Conservation (phyloP, 2,329 filamentous ascomycete species). For the Aspergillus bombycis region DNA sequence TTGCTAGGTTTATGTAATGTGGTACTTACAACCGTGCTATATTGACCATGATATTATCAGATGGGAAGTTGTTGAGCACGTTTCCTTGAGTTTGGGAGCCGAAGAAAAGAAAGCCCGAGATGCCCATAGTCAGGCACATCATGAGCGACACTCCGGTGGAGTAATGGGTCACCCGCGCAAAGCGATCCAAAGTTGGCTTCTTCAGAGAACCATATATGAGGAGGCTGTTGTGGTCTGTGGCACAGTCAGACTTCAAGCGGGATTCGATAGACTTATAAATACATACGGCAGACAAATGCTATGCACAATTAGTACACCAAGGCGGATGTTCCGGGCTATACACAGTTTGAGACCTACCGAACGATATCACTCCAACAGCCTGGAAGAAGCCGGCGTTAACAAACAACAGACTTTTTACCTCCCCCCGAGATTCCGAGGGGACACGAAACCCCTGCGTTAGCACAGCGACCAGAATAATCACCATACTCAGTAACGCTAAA, state of each 20-base stretch:
- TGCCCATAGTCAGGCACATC: slow-evolving; percentile 86
- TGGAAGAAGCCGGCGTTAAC: slow-evolving; percentile 90
- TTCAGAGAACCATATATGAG: slow-evolving; percentile 95
- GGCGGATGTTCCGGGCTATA: background rate
- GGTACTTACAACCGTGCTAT: slow-evolving; percentile 72
- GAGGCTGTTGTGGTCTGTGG: slow-evolving; percentile 84
- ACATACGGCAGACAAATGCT: slow-evolving; percentile 69
- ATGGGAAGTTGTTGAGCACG: slow-evolving; percentile 95
- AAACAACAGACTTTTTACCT: slow-evolving; percentile 70
- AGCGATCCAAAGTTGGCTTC: slow-evolving; percentile 94
- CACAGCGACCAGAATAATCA: slow-evolving; percentile 84
- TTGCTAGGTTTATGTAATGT: background rate
- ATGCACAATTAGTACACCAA: slow-evolving; percentile 35
- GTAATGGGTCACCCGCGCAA: slow-evolving; percentile 89
- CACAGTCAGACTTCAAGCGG: slow-evolving; percentile 21
- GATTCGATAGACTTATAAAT: background rate
- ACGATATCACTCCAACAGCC: slow-evolving; percentile 96
- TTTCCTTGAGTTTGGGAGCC: slow-evolving; percentile 91
- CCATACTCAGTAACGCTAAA: slow-evolving; percentile 89
- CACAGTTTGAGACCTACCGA: slow-evolving; percentile 63
- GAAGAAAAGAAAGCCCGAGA: slow-evolving; percentile 89
- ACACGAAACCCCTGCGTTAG: slow-evolving; percentile 79
- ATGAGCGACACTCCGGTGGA: slow-evolving; percentile 87
- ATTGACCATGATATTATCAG: slow-evolving; percentile 90
- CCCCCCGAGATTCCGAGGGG: slow-evolving; percentile 71